Percentiles rank a stretch among this genome's conserved stretches.
Conservation (phyloP, 2,329 filamentous ascomycete species). For the Fusarium multiceps region DNA sequence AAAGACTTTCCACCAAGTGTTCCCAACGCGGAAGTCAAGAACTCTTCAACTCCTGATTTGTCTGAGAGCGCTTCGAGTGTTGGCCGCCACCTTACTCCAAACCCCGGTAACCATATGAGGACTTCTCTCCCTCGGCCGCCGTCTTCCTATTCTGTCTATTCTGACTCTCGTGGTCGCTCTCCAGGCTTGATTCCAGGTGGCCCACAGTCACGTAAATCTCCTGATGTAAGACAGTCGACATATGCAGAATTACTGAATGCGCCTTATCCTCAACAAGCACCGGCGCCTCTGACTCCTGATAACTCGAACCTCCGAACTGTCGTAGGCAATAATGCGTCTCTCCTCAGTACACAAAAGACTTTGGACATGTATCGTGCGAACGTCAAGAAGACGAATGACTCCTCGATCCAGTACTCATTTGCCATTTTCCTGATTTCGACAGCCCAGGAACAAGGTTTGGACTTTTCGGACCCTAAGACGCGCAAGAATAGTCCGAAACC, state of each 20-base stretch:
- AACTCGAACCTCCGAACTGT: constrained; percentile 82
- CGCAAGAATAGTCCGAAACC: constrained; percentile 61
- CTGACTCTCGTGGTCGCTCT: constrained; percentile 75
- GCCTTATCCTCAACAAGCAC: constrained; percentile 82
- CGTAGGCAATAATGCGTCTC: constrained; percentile 89
- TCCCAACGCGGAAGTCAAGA: constrained; percentile 56
- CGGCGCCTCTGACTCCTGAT: constrained; percentile 76
- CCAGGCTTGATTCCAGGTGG: constrained; percentile 59
- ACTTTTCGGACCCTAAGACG: constrained; percentile 59
- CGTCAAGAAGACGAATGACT: constrained; percentile 95
- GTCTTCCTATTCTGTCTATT: constrained; percentile 80
- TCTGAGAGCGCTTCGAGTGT: constrained; percentile 62
- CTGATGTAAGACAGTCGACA: constrained; percentile 63
- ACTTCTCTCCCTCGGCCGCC: constrained; percentile 74
- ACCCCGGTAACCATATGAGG: constrained; percentile 63
- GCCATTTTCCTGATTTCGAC: constrained; percentile 93
- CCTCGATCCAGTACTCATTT: constrained; percentile 93
- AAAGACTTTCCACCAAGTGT: constrained; percentile 58
- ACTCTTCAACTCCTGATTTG: constrained; percentile 64
- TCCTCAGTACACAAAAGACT: constrained; percentile 91
- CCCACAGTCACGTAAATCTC: constrained; percentile 66
- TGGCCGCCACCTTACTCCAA: constrained; percentile 72
- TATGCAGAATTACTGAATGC: constrained; percentile 72
- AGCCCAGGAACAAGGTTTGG: constrained; percentile 79
- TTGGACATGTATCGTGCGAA: constrained; percentile 98